A percentile compares a stretch with the other conserved stretches of the same genome.
These are phyloP conservation scores for Fraxinus albicans DNA, from an alignment of 305 asterid species.

Conservation along the genomic window DNA sequence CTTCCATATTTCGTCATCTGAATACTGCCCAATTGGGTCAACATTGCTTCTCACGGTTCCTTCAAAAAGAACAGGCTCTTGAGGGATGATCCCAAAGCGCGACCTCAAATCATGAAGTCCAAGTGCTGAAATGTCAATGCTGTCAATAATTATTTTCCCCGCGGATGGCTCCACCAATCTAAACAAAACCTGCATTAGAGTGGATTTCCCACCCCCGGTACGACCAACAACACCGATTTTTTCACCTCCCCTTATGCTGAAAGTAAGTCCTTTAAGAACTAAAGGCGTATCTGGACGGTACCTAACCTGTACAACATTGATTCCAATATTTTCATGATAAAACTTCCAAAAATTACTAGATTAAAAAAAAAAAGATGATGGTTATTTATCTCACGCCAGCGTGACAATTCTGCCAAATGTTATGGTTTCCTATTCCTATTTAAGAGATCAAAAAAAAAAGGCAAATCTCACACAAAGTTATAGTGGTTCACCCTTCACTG, in stretches of 20 bases:
- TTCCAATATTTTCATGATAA: neutral
- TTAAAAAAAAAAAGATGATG: neutral
- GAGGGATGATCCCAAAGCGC: constrained; percentile 93
- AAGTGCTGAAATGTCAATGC: constrained; percentile 55
- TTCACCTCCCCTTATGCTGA: constrained; percentile 78
- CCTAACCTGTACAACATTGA: constrained; percentile 57
- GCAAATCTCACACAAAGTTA: neutral
- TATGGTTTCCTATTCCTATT: neutral
- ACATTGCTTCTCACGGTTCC: constrained; percentile 95
- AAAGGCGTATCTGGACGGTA: constrained; percentile 88
- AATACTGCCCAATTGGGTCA: constrained; percentile 72
- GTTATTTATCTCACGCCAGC: neutral
- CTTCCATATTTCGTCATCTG: constrained; percentile 93
- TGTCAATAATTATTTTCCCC: constrained; percentile 70
- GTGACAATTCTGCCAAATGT: neutral
- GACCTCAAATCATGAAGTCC: constrained; percentile 96
- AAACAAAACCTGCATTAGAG: constrained; percentile 84
- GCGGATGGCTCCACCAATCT: constrained; percentile 90
- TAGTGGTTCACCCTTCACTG: neutral
- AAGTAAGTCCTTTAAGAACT: constrained; percentile 75
- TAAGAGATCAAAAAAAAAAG: neutral
- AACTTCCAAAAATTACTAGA: neutral
- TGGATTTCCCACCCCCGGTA: constrained; percentile 94
- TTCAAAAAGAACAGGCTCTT: constrained; percentile 92
- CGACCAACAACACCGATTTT: constrained; percentile 96